Evolutionary conservation across 1,284 basidiomycete species (phyloP), one percentile per base, ranked within the genome.

Genomic region (Moesziomyces sp.): DNA sequence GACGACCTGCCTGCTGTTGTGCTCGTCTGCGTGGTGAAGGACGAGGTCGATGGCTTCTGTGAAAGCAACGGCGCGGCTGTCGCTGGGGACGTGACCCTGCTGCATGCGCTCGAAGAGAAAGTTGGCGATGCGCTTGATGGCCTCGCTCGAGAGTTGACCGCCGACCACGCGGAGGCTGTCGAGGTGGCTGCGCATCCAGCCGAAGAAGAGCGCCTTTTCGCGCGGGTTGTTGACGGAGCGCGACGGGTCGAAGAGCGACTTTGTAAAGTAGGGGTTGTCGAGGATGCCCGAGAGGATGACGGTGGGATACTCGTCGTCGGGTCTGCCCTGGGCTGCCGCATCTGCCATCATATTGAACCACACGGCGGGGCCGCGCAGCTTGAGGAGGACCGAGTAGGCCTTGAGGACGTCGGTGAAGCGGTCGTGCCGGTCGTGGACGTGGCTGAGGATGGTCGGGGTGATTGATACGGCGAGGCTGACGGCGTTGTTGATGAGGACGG

Each of bases 51-150:
- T 63, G 42, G 63, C 61, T 44, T 67, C 68, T 14, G 72, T 56
- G 42, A 78, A 59, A 2, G 74, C 76, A 14, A 58, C 52, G 19
- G 49, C 51, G 24, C 77, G 55, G 38, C 63, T 71, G 52, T 65
- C 61, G 30, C 45, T 58, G 11, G 65, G 51, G 24, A 77, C 65
- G 49, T 80, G 74, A 14, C 69, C 69, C 21, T 72, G 68, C 60
- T 83, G 81, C 63, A 75, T 70, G 40, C 76, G 59, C 54, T 83
- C 82, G 21, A 83, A 70, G 11, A 80, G 52, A 42, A 76, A 78
- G 56, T 83, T 74, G 48, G 73, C 77, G 38, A 80, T 50, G 28
- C 74, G 61, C 61, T 81, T 81, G 49, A 80, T 61, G 11, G 67
- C 70, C 23, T 83, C 76, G 42, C 61, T 69, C 46, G 75, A 79